Evolutionary conservation across 2,329 filamentous ascomycete genomes (phyloP), one percentile per base, ranked within the genome.

Genomic region (Fusarium buharicum): DNA sequence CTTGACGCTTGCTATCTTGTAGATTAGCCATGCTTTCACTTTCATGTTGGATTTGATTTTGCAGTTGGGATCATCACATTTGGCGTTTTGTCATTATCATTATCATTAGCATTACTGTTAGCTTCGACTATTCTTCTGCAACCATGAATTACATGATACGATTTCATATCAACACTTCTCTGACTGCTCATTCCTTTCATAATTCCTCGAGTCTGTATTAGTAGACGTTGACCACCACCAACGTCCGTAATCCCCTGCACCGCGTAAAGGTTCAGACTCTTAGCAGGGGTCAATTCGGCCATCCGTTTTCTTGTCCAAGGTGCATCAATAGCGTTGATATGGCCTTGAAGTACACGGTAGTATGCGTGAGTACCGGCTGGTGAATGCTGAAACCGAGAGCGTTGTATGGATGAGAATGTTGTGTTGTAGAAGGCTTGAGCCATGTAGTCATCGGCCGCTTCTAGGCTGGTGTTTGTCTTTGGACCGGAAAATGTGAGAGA

Each of bases 221-320:
- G 66, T 68, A 49, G 55, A 53, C 56, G 50, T 55, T 12, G 31
- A 48, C 59, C 57, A 57, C 56, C 56, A 41, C 60, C 37, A 55
- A 50, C 36, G 37, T 46, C 58, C 37, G 49, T 61, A 69, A 68
- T 68, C 66, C 66, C 66, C 66, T 61, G 64, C 66, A 69, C 66
- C 66, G 39, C 66, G 66, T 59, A 69, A 69, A 69, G 66, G 66
- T 69, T 69, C 64, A 69, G 64, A 69, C 66, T 69, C 66, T 47
- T 58, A 28, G 57, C 58, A 67, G 64, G 66, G 66, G 66, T 58
- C 16, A 43, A 31, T 41, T 64, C 66, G 66, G 62, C 64, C 44
- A 24, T 64, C 34, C 49, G 20, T 28, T 41, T 37, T 30, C 12
- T n/a, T 43, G 9, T 6, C 38, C 24, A 45, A 38, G 18, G 38